Percentiles rank a stretch among this genome's conserved stretches.
Evolutionary conservation across 306 rosid species (phyloP).

Genomic region (Sechiopsis laciniata): DNA sequence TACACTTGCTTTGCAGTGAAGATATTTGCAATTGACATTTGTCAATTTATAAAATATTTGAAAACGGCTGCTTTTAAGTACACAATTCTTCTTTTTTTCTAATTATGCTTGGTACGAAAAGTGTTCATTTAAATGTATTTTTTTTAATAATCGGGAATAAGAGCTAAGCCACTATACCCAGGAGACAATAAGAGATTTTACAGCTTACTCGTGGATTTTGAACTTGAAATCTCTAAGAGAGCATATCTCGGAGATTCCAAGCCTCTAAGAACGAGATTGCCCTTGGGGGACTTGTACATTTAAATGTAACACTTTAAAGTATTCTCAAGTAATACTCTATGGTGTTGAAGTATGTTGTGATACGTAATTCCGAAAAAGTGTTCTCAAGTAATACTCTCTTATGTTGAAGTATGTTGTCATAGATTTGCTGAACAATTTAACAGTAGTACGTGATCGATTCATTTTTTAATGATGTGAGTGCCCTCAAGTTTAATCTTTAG

Average conservation of each 20-base stretch:
- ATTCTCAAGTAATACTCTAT: neutral
- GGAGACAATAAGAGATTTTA: no score
- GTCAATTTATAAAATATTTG: neutral
- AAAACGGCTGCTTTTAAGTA: neutral
- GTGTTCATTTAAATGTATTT: neutral
- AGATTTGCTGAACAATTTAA: neutral
- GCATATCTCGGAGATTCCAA: no score
- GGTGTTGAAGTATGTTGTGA: constrained; percentile 1
- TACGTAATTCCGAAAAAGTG: no score
- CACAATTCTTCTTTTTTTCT: neutral
- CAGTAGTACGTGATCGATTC: neutral
- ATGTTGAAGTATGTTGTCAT: neutral
- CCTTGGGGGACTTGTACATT: no score
- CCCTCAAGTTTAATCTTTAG: neutral
- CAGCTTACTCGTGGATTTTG: no score
- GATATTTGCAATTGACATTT: constrained; percentile 1
- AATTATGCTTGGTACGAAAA: neutral
- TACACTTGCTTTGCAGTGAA: constrained; percentile 3
- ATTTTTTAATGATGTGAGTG: neutral
- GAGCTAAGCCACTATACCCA: no score
- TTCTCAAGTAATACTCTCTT: neutral
- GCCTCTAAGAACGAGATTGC: no score
- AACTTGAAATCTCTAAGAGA: no score
- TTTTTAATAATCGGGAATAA: no score
- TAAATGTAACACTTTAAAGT: neutral